Conservation (phyloP, 2,329 filamentous ascomycete genomes). For the Paecilomyces niveus region DNA sequence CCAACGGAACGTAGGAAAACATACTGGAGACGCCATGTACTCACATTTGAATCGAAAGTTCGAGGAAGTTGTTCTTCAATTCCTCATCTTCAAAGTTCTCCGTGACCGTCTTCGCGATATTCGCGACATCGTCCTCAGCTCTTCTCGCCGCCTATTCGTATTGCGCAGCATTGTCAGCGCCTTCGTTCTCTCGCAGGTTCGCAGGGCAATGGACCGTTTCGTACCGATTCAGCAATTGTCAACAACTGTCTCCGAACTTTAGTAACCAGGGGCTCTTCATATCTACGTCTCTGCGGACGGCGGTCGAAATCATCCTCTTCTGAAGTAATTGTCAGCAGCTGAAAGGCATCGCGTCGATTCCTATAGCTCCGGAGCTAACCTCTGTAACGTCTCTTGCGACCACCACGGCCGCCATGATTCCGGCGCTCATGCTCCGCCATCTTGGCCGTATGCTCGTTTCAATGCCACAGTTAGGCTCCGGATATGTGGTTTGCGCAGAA, state of each 20-base stretch:
- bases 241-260: constrained; percentile 73
- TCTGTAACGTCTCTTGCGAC: constrained; percentile 71
- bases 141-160: constrained; percentile 54
- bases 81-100: constrained; percentile 84
- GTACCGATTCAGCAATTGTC: constrained; percentile 67
- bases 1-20: not conserved
- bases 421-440: constrained; percentile 54
- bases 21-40: constrained; percentile 13
- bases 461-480: not conserved
- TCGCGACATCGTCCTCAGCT: constrained; percentile 70
- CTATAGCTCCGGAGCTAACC: constrained; percentile 45
- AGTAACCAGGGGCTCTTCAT: constrained; percentile 63
- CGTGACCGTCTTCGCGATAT: constrained; percentile 67
- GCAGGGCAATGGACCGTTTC: constrained; percentile 3
- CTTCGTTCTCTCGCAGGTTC: not conserved
- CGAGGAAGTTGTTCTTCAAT: constrained; percentile 64
- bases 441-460: constrained; percentile 4
- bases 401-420: constrained; percentile 43
- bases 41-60: constrained; percentile 66
- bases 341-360: not conserved
- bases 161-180: not conserved
- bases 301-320: constrained; percentile 74
- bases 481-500: not conserved
- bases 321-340: constrained; percentile 27
- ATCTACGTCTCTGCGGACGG: constrained; percentile 64